Base-by-base conservation (phyloP, 352 stramenopile genomes). In the Phytophthora sp. region DNA sequence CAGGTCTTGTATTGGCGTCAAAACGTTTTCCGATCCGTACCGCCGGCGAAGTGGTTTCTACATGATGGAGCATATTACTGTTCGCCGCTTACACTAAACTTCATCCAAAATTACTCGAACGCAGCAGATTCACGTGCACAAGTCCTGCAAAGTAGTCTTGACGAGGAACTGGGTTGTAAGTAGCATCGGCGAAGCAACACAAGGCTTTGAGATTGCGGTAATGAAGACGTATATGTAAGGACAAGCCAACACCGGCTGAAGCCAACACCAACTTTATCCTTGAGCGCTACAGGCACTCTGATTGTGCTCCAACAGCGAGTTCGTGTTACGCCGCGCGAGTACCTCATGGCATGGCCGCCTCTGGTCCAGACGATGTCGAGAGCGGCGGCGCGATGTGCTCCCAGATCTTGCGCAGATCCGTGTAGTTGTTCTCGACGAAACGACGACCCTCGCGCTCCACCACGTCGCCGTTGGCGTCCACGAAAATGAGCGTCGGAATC, bases 401-500 rank as follows among this genome's bases (percentile, higher is more conserved):
- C 80, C 80, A 89, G 49, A 89, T 87, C 73, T 76, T 77, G 56
- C 54, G 57, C 23, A 89, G 64, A 54, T 89, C 80, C 30, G 61
- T 82, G 66, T 77, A 89, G 69, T 89, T 69, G 60, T 77, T 77
- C 66, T 89, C 80, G 24, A 89, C 50, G 17, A 89, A 75, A 26
- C 71, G 71, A 45, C 81, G 76, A n/a, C 81, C 81, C 18, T 90
- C 78, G 51, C 78, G 74, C 69, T 85, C 78, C 51, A 90, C 62
- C 21, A 82, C 76, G 30, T 85, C 76, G 50, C 81, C 81, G 51
- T 85, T 72, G 23, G 76, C 64, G 54, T 89, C 74, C 48, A 89
- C 76, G 31, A 89, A 89, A 41, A 89, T 79, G 54, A 89, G 80
- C 42, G 76, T 75, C 55, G 80, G 80, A 54, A 89, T 88, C 48